Evolutionary conservation across 106 monocot genomes (phyloP), one percentile per base, ranked within the genome.

Genomic region (Cymbidium sinense): DNA sequence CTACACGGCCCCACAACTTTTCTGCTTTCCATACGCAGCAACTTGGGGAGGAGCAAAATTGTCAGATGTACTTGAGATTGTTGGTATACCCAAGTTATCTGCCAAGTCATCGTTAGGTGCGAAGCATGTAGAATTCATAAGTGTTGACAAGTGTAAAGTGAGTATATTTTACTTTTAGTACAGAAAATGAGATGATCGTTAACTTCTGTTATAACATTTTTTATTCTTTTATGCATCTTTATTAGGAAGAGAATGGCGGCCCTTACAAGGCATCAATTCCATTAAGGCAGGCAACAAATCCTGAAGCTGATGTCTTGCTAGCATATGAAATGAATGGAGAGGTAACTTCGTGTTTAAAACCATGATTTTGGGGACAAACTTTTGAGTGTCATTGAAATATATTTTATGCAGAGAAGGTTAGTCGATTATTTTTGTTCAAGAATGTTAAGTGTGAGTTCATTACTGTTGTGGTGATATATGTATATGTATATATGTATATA

Each of bases 251-350:
- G 84, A 93, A 96, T 2, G 96, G 96, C 81, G 96, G 93, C 50
- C 96, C 96, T 44, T 96, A 93, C 43, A 96, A 91, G 79, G 93
- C 96, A 80, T 96, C 96, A 67, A 88, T 96, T 86, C 88, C 96
- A 4, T 75, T 96, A 54, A 86, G 77, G 20, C 93, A 90, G 70
- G 96, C 93, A 0, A 90, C 93, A 86, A 87, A 88, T 85, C 93
- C 96, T 77, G 86, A 86, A 34, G 85, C 96, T 79, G 96, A 96
- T 94, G 96, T 96, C 28, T 83, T 96, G 76, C 93, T 96, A 84
- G 96, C 93, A 73, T 96, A 96, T 81, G 96, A 96, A 88, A 96
- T 96, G 96, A 96, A 96, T 87, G 91, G 89, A 50, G 89, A 94
- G 96, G 96, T 96, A 5, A 80, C 17, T 67, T 43, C 3, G 8